Evolutionary conservation across 148 eudicot species (phyloP), one percentile per base, ranked within the genome.

Genomic region (Tetragonia tetragonoides): DNA sequence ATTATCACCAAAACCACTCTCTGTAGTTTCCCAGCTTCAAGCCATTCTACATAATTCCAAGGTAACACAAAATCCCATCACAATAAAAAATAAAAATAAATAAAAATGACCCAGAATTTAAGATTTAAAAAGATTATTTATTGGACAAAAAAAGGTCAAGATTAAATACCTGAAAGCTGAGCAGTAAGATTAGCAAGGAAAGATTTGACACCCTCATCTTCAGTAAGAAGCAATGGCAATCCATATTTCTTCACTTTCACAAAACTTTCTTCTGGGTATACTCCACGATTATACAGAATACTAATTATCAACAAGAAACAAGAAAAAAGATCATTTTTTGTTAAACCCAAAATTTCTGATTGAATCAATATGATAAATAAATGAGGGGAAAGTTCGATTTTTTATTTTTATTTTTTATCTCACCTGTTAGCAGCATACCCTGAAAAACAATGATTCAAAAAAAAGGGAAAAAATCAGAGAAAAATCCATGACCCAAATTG

Each of bases 361-460:
- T 20, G 18, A 40, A 54, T 7, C 40, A 41, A 5, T 23, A 46
- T 39, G 18, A 21, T 17, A 3, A 70, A 21, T 23, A 66, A 73
- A 24, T 15, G 20, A 56, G 14, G 20, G 40, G 21, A 66, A 66
- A 28, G 16, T 15, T 14, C 3, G 20, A 39, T 14, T 17, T 72
- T 66, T 7, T 24, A 3, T 1, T 38, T 23, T 7, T 10, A 28
- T 0, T 28, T 28, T 28, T 28, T 28, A 28, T 69, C 78, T 83
- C 59, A 94, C 98, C 98, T 94, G 80, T 94, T 94, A 28, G 97
- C 97, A 51, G 98, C 97, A 84, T 94, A 94, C 68, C 98, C 98
- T 94, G 93, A 71, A 87, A 20, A 57, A 7, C 16, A 57, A 7
- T 16, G 12, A 20, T 17, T 60, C 21, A 17, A 59, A 15, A 38